Conservation (phyloP, 768 basidiomycete genomes). For the Tulasnella calospora region DNA sequence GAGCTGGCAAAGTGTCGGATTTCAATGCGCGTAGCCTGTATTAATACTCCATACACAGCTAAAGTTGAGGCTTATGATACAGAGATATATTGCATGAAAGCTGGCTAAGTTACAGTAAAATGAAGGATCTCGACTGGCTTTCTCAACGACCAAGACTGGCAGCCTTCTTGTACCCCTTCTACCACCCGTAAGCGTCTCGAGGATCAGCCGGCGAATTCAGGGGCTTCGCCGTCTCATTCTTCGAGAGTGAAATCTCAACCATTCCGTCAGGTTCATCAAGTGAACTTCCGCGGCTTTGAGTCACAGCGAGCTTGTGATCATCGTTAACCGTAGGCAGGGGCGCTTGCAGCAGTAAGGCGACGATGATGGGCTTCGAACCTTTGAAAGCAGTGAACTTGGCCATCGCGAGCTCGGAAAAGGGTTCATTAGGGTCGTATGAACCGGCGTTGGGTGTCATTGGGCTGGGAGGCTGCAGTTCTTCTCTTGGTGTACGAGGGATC, state of each 20-base stretch:
- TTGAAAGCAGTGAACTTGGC: neutral
- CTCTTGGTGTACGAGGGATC: constrained; percentile 16
- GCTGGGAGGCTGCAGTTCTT: neutral
- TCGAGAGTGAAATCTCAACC: neutral
- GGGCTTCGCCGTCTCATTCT: neutral
- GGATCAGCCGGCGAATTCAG: neutral
- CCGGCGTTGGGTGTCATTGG: neutral
- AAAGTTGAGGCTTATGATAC: neutral
- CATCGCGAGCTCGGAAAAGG: neutral
- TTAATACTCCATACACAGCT: neutral
- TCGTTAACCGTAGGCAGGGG: neutral
- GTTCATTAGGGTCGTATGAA: neutral
- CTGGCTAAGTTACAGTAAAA: neutral
- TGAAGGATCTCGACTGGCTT: neutral
- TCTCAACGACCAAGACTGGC: neutral
- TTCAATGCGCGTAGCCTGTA: neutral
- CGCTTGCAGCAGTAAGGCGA: constrained; percentile 3
- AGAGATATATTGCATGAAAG: neutral
- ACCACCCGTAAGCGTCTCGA: neutral
- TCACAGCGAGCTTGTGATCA: neutral
- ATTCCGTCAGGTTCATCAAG: neutral
- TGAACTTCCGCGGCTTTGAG: neutral
- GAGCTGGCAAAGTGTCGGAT: too few relatives aligned
- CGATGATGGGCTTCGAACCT: neutral
- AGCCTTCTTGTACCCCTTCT: neutral